A percentile compares a stretch with the other conserved stretches of the same genome.
Conservation (phyloP, 306 rosid genomes). For the Glycine tomentella region DNA sequence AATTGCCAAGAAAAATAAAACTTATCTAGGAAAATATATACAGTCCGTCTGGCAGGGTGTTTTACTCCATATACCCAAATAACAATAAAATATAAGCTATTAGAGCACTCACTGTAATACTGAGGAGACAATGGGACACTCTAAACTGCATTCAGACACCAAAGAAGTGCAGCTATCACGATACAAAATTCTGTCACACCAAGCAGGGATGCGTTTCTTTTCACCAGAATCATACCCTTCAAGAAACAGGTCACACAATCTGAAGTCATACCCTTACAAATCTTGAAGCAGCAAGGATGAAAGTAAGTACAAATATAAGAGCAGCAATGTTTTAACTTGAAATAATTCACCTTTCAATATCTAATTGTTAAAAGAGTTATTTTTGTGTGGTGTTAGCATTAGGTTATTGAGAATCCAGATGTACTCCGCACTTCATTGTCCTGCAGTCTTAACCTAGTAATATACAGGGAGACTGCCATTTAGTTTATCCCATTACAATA, state of each 20-base stretch:
- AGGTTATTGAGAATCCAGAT: neutral
- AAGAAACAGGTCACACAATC: constrained; percentile 42
- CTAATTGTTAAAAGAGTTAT: neutral
- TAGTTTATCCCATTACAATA: neutral
- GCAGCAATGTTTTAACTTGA: constrained; percentile 32
- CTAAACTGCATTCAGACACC: constrained; percentile 77
- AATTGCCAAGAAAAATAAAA: constrained; percentile 12
- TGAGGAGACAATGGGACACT: constrained; percentile 80
- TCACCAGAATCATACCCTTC: constrained; percentile 98
- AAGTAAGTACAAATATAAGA: constrained; percentile 36
- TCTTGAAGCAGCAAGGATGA: constrained; percentile 39
- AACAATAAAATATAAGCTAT: constrained; percentile 30
- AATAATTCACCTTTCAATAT: constrained; percentile 24
- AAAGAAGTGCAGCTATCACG: constrained; percentile 80
- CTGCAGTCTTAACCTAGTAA: neutral
- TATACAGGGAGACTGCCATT: neutral
- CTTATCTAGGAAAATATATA: constrained; percentile 4
- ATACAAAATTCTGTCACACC: constrained; percentile 97
- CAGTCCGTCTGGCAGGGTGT: constrained; percentile 25
- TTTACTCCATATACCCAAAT: constrained; percentile 38
- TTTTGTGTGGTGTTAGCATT: neutral
- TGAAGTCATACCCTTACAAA: constrained; percentile 46
- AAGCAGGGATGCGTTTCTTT: constrained; percentile 97
- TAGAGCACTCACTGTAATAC: constrained; percentile 68
- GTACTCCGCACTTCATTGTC: constrained; percentile 7